Conservation (phyloP, 495 filamentous ascomycete species). For the Usnea hakonensis region DNA sequence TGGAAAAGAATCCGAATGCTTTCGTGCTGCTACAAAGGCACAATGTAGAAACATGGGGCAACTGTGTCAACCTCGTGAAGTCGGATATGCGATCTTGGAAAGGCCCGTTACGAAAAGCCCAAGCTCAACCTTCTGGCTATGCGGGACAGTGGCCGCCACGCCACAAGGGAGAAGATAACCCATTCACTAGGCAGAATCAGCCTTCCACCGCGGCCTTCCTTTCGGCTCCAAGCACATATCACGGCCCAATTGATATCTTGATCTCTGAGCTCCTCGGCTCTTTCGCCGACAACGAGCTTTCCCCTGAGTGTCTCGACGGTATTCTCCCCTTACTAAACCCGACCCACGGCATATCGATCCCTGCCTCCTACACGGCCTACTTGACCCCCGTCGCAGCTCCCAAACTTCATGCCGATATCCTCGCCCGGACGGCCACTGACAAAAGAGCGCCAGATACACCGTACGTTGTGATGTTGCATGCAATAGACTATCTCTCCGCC, state of each 20-base stretch:
- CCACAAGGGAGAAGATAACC: not conserved
- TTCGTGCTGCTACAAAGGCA: slow-evolving; percentile 84
- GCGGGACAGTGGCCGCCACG: slow-evolving; percentile 22
- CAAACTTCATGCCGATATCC: slow-evolving; percentile 72
- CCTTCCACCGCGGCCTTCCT: not conserved
- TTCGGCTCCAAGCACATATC: slow-evolving; percentile 6
- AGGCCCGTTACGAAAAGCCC: slow-evolving; percentile 42
- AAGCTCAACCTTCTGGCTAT: slow-evolving; percentile 24
- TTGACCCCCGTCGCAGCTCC: slow-evolving; percentile 87
- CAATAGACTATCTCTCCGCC: slow-evolving; percentile 68
- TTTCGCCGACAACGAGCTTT: slow-evolving; percentile 86
- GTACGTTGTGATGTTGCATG: slow-evolving; percentile 89
- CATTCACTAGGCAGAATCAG: not conserved
- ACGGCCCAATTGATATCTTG: slow-evolving; percentile 78
- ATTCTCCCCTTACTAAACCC: slow-evolving; percentile 78
- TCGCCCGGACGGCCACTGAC: slow-evolving; percentile 51
- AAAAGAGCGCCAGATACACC: slow-evolving; percentile 68
- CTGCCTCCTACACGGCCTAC: slow-evolving; percentile 83
- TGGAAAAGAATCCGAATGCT: slow-evolving; percentile 98
- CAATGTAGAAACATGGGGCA: slow-evolving; percentile 69
- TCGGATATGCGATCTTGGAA: slow-evolving; percentile 97
- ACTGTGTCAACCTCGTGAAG: slow-evolving; percentile 74
- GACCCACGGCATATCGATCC: slow-evolving; percentile 82
- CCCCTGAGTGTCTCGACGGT: slow-evolving; percentile 82
- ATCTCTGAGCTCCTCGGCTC: slow-evolving; percentile 91